Evolutionary conservation across 129 eudicot genomes (phyloP).

Genomic region (Oenanthe sinensis): DNA sequence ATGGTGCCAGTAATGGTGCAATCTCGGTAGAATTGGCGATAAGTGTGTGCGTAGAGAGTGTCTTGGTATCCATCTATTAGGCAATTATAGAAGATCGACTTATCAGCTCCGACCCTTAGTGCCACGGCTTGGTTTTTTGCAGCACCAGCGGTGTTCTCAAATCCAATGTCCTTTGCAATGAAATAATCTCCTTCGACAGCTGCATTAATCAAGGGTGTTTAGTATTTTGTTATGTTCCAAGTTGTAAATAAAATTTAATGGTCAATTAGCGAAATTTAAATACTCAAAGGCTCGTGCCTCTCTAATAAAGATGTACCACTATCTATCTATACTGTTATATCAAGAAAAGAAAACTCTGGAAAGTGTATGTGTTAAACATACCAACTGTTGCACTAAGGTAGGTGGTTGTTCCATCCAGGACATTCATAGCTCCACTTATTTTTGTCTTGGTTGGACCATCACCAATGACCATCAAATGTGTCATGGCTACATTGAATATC

Average conservation of each 20-base stretch:
- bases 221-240: background rate
- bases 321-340: too few relatives aligned
- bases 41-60: constrained; percentile 63
- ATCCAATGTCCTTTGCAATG: constrained; percentile 62
- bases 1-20: constrained; percentile 59
- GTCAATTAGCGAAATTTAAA: too few relatives aligned
- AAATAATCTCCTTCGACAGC: constrained; percentile 64
- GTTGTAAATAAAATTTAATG: too few relatives aligned
- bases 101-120: constrained; percentile 50
- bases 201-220: constrained; percentile 19
- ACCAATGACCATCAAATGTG: constrained; percentile 43
- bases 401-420: constrained; percentile 43
- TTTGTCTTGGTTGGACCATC: constrained; percentile 69
- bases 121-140: constrained; percentile 73
- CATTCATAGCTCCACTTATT: constrained; percentile 48
- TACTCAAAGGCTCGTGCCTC: too few relatives aligned
- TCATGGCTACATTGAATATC: constrained; percentile 21
- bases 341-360: background rate
- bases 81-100: constrained; percentile 46
- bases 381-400: constrained; percentile 62
- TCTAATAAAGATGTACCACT: too few relatives aligned
- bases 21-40: constrained; percentile 68
- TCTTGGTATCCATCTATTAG: constrained; percentile 72
- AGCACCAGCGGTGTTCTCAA: constrained; percentile 71
- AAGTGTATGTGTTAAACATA: constrained; percentile 1